Percentiles rank a stretch among this genome's conserved stretches.
Evolutionary conservation across 306 rosid species (phyloP).

Genomic region (Vicia faba): DNA sequence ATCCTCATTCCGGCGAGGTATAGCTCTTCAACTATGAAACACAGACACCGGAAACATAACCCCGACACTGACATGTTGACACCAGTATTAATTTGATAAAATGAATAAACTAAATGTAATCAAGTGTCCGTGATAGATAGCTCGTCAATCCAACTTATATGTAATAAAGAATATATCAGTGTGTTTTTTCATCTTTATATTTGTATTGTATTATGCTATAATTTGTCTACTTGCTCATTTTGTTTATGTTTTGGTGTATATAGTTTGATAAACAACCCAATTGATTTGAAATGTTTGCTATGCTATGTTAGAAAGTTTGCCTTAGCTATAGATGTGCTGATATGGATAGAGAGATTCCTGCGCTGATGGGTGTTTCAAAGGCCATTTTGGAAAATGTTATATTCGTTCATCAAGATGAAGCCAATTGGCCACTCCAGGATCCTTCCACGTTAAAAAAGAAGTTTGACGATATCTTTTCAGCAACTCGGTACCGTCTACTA

Average conservation of each 20-base stretch:
- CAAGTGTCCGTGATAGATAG: no score
- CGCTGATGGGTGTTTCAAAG: slow-evolving; percentile 97
- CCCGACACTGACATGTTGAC: no score
- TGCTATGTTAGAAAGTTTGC: slow-evolving; percentile 70
- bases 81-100: no score
- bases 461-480: slow-evolving; percentile 94
- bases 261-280: background rate
- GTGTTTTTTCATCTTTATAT: background rate
- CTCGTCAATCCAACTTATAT: background rate
- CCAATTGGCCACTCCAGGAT: slow-evolving; percentile 99
- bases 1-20: slow-evolving; percentile 94
- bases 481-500: slow-evolving; percentile 65
- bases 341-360: slow-evolving; percentile 89
- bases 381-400: slow-evolving; percentile 90
- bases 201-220: background rate
- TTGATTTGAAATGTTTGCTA: slow-evolving; percentile 17
- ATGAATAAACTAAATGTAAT: no score
- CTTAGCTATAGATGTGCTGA: slow-evolving; percentile 97
- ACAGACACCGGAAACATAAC: no score
- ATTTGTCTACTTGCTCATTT: background rate
- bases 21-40: background rate
- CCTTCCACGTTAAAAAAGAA: slow-evolving; percentile 92
- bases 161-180: no score
- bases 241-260: background rate
- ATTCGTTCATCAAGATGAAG: slow-evolving; percentile 97